Conservation (phyloP, 2,329 filamentous ascomycete species). For the Fusarium ambrosium region DNA sequence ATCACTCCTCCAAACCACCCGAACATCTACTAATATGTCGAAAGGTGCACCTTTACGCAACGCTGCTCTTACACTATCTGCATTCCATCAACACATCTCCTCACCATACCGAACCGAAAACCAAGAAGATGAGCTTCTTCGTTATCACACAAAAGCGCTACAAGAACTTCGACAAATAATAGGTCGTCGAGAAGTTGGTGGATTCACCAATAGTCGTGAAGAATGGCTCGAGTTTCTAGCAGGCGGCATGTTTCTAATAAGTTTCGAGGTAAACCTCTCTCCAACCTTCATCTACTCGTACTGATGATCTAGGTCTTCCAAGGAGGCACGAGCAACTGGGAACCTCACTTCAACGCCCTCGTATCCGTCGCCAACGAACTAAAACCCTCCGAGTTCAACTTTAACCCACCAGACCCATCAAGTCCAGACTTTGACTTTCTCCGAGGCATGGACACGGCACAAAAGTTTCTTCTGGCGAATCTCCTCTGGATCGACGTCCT, state of each 20-base stretch:
- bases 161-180: constrained; percentile 42
- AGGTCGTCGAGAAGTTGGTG: constrained; percentile 12
- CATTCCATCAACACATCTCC: constrained; percentile 44
- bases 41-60: constrained; percentile 41
- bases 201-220: constrained; percentile 29
- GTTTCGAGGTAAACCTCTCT: constrained; percentile 41
- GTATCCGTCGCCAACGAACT: constrained; percentile 22
- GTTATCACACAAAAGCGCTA: constrained; percentile 46
- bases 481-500: constrained; percentile 43
- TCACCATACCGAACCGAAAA: constrained; percentile 33
- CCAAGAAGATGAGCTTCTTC: constrained; percentile 38
- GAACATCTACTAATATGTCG: neutral
- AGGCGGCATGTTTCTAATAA: constrained; percentile 44
- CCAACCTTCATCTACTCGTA: neutral
- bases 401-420: neutral
- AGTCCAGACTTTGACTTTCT: constrained; percentile 19
- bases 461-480: constrained; percentile 34
- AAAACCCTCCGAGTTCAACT: constrained; percentile 8
- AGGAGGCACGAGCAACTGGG: constrained; percentile 38
- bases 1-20: neutral
- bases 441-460: constrained; percentile 31
- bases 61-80: constrained; percentile 45
- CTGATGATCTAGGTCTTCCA: constrained; percentile 28
- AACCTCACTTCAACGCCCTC: constrained; percentile 38
- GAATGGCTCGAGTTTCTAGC: constrained; percentile 46